A percentile compares a stretch with the other conserved stretches of the same genome.
Conservation (phyloP, 192 early-diverging fungal species). For the Coemansia sp. region DNA sequence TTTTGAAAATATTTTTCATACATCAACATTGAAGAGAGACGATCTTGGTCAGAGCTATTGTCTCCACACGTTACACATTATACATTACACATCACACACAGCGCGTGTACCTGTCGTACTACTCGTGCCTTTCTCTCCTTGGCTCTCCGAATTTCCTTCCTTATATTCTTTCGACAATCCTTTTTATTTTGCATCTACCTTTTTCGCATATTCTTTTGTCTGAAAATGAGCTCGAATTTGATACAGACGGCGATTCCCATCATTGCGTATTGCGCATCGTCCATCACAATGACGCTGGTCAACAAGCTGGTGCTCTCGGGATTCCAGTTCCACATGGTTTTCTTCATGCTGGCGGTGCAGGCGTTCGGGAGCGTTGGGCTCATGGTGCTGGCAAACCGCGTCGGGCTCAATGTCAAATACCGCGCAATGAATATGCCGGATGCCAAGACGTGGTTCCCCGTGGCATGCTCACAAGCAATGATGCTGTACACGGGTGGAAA, state of each 20-base stretch:
- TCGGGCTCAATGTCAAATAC: slow-evolving; percentile 62
- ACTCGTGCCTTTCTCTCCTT: too few relatives aligned
- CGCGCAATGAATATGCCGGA: slow-evolving; percentile 65
- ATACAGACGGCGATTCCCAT: slow-evolving; percentile 67
- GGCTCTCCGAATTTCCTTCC: too few relatives aligned
- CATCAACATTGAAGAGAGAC: too few relatives aligned
- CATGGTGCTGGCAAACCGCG: slow-evolving; percentile 58
- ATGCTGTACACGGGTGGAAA: slow-evolving; percentile 99
- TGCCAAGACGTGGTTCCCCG: slow-evolving; percentile 77
- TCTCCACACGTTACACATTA: too few relatives aligned
- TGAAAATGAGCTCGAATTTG: slow-evolving; percentile 36
- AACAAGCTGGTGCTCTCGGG: slow-evolving; percentile 84
- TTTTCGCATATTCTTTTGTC: not conserved
- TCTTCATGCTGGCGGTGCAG: slow-evolving; percentile 77
- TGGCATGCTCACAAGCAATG: slow-evolving; percentile 77
- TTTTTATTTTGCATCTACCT: not conserved
- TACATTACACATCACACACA: too few relatives aligned
- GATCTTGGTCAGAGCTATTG: too few relatives aligned
- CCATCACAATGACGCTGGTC: slow-evolving; percentile 87
- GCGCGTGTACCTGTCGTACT: too few relatives aligned
- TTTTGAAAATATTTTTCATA: too few relatives aligned
- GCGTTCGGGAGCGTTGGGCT: slow-evolving; percentile 63
- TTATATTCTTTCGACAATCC: too few relatives aligned
- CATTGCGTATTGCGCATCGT: slow-evolving; percentile 81
- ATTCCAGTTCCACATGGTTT: slow-evolving; percentile 85